phyloP scores from a whole-genome alignment of 106 monocot species.

The Dioscorea zingiberensis region DNA sequence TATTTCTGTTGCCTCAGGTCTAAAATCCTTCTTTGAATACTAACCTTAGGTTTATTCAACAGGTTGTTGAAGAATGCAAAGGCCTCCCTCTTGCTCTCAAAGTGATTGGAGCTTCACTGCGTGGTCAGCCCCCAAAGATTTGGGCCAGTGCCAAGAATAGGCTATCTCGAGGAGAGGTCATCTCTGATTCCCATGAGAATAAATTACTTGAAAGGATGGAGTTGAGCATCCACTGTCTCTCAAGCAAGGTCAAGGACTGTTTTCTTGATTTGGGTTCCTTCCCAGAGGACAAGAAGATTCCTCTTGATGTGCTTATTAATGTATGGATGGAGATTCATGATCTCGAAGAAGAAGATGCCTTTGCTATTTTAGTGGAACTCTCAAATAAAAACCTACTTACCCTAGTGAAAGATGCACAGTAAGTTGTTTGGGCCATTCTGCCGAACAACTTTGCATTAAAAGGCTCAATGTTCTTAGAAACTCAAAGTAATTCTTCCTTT shows the following conservation, averaged over 20 bases:
- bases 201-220: conserved; percentile 50
- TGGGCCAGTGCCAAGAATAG: conserved; percentile 45
- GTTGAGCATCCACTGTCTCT: conserved; percentile 29
- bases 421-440: conserved; percentile 2
- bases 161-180: conserved; percentile 40
- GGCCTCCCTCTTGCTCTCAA: conserved; percentile 66
- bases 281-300: conserved; percentile 59
- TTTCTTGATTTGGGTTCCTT: conserved; percentile 58
- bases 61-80: conserved; percentile 61
- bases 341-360: conserved; percentile 50
- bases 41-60: neutral
- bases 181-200: conserved; percentile 51
- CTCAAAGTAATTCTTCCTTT: neutral
- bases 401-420: conserved; percentile 59
- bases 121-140: conserved; percentile 45
- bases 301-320: conserved; percentile 46
- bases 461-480: too few relatives aligned
- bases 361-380: conserved; percentile 39
- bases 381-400: conserved; percentile 48
- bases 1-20: neutral
- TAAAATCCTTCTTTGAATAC: too few relatives aligned
- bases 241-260: conserved; percentile 38
- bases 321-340: conserved; percentile 66
- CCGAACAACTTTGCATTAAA: too few relatives aligned
- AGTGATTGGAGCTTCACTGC: conserved; percentile 51